Conservation (phyloP, 192 early-diverging fungal genomes). For the Entophlyctis luteolus region DNA sequence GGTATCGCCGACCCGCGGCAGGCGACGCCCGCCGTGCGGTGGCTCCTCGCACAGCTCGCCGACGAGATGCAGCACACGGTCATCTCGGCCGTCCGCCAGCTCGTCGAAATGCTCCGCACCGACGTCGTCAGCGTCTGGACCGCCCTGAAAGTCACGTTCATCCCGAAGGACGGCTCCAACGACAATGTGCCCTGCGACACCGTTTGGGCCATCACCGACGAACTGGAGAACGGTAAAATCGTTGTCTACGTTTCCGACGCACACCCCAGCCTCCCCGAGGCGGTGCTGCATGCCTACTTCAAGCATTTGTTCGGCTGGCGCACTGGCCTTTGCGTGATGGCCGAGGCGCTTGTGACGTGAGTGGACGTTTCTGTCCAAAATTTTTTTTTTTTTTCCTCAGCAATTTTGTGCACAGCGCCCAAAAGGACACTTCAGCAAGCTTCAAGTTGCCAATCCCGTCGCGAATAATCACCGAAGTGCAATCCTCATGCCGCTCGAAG, state of each 20-base stretch:
- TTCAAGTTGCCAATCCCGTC: conserved; percentile 22
- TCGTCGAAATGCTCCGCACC: neutral
- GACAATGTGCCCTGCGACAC: neutral
- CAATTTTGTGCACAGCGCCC: conserved; percentile 1
- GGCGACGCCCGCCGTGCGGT: neutral
- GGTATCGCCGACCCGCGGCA: neutral
- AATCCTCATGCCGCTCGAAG: conserved; percentile 21
- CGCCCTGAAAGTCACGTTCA: neutral
- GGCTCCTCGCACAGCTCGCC: neutral
- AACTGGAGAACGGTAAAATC: neutral
- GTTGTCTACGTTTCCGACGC: neutral
- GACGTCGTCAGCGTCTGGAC: neutral
- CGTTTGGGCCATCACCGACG: neutral
- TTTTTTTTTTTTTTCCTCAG: neutral
- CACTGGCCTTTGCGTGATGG: conserved; percentile 19
- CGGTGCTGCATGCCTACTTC: conserved; percentile 26
- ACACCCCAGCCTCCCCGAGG: conserved; percentile 23
- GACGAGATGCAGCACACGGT: neutral
- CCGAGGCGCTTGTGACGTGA: conserved; percentile 17
- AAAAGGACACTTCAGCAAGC: neutral
- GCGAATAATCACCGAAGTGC: conserved; percentile 24
- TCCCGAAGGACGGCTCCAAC: neutral
- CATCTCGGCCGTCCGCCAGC: neutral
- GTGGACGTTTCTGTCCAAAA: neutral
- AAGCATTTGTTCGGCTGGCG: conserved; percentile 17